A percentile compares a stretch with the other conserved stretches of the same genome.
Conservation (phyloP, 805 yeast genomes). For the Schwanniomyces polymorphus region DNA sequence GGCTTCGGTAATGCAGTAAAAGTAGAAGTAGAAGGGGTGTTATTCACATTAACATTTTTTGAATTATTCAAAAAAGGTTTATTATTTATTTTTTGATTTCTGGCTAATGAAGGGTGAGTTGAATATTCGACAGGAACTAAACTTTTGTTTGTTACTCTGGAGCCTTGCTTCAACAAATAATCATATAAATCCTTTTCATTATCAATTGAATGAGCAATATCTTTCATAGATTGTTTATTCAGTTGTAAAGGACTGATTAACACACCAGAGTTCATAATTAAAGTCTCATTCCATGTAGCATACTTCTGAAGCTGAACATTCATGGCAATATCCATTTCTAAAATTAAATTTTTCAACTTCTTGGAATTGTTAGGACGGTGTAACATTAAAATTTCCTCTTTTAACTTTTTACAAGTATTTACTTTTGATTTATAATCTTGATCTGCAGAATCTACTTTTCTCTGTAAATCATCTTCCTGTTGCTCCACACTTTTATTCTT, state of each 20-base stretch:
- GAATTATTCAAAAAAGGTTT: slow-evolving; percentile 33
- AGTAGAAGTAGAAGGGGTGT: background rate
- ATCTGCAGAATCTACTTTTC: slow-evolving; percentile 83
- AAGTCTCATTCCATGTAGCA: slow-evolving; percentile 83
- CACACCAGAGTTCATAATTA: slow-evolving; percentile 81
- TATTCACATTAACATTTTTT: slow-evolving; percentile 1
- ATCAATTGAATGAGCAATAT: slow-evolving; percentile 73
- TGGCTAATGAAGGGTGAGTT: slow-evolving; percentile 64
- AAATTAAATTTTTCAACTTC: slow-evolving; percentile 70
- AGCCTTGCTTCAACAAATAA: slow-evolving; percentile 53
- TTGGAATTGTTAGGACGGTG: slow-evolving; percentile 78
- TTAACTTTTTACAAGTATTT: slow-evolving; percentile 65
- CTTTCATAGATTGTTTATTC: slow-evolving; percentile 65
- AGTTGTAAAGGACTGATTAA: slow-evolving; percentile 73
- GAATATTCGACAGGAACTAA: slow-evolving; percentile 70
- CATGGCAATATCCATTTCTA: slow-evolving; percentile 89
- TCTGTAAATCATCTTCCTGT: slow-evolving; percentile 83
- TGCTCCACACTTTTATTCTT: slow-evolving; percentile 80
- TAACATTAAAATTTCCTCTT: slow-evolving; percentile 67
- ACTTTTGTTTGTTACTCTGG: slow-evolving; percentile 37
- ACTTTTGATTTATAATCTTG: slow-evolving; percentile 82
- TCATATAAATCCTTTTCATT: slow-evolving; percentile 80
- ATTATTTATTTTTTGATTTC: slow-evolving; percentile 21
- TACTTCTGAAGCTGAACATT: slow-evolving; percentile 85
- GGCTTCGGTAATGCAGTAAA: slow-evolving; percentile 1